Base-by-base conservation (phyloP, 176 grass and related monocot species). In the Zea luxurians region DNA sequence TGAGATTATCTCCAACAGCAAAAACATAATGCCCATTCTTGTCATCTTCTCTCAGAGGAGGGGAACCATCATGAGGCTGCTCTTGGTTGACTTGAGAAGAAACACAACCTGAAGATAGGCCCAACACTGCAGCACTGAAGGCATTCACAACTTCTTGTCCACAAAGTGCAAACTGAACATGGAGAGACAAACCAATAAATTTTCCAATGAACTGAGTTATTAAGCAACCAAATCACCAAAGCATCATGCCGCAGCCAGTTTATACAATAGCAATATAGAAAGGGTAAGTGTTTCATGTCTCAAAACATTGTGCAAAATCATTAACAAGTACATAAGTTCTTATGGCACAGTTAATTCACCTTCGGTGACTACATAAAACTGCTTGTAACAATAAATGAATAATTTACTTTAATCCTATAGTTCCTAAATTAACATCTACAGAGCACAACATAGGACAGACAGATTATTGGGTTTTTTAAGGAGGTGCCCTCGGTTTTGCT, bases 11-110 rank as follows among this genome's bases (percentile, higher is more conserved):
- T 82, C 96, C 96, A 68, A 99, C 74, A 42, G 88, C 87, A 86
- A 99, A 99, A 81, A 92, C 89, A 83, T 90, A 99, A 61, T 95
- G 92, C 0, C 96, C 96, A 90, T 99, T 90, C 61, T 90, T 92
- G 85, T 98, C 96, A 83, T 98, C 96, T 80, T 77, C 91, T 78
- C 96, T 99, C 52, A 85, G 61, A 64, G 96, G 92, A 70, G 96
- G 91, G 10, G 90, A 95, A 53, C 73, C 77, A 17, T 82, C 59
- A 59, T 73, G 82, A 72, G 61, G 48, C 76, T 83, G 40, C 38
- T 68, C 83, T 70, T 94, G 85, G 13, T 73, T 58, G 62, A 42
- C 80, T 71, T 84, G 80, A 61, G 87, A 84, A 58, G 84, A 84
- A 76, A 77, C 70, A 45, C 85, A 63, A 13, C 80, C 82, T 0